These are phyloP conservation scores for Aspergillus persii DNA, from an alignment of 2,329 filamentous ascomycete genomes.

Conservation along the genomic window DNA sequence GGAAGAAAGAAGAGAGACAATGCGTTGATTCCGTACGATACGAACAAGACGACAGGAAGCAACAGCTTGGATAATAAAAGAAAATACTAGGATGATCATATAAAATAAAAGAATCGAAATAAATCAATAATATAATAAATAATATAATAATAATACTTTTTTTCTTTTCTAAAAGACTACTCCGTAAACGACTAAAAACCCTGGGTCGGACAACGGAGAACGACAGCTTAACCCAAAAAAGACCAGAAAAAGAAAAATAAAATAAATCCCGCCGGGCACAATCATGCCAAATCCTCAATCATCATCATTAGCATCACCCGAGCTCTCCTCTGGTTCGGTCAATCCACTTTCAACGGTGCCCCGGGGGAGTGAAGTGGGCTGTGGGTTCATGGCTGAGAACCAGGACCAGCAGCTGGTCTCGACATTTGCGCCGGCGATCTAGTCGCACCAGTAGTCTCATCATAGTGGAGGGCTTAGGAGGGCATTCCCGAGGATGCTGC, in stretches of 20 bases:
- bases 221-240: neutral
- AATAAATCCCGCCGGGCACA: neutral
- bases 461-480: neutral
- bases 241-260: neutral
- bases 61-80: neutral
- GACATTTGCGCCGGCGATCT: neutral
- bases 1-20: neutral
- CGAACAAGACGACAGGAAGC: neutral
- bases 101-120: neutral
- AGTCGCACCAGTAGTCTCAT: neutral
- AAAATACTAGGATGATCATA: conserved; percentile 5
- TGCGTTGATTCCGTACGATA: neutral
- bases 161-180: too few relatives aligned
- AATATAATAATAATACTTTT: neutral
- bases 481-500: neutral
- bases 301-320: too few relatives aligned
- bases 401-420: neutral
- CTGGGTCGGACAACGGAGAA: neutral
- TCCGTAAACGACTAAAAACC: neutral
- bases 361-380: neutral
- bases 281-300: too few relatives aligned
- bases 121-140: neutral
- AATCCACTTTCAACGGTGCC: conserved; percentile 7
- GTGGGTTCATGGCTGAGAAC: neutral
- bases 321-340: conserved; percentile 9